Evolutionary conservation across 345 rosid species (phyloP).

Genomic region (Clausena lansium): DNA sequence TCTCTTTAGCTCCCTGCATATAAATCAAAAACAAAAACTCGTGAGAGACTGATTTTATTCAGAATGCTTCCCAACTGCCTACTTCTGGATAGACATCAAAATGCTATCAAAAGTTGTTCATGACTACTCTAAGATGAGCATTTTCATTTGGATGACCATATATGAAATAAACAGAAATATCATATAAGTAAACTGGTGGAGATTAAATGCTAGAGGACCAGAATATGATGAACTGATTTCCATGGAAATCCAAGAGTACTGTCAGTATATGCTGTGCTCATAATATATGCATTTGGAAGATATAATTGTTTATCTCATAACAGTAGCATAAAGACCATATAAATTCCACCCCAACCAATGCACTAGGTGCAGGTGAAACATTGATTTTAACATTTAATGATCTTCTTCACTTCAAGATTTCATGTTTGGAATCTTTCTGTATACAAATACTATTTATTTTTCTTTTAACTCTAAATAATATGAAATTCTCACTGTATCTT

Average conservation of each 20-base stretch:
- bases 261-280: background rate
- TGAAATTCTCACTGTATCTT: background rate
- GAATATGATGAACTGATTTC: background rate
- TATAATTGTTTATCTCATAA: background rate
- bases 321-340: background rate
- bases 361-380: background rate
- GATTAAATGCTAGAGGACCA: background rate
- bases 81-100: background rate
- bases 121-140: background rate
- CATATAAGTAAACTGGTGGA: background rate
- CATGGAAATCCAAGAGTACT: background rate
- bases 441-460: background rate
- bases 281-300: background rate
- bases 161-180: background rate
- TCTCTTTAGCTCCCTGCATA: slow-evolving; percentile 69
- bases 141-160: background rate
- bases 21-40: slow-evolving; percentile 10
- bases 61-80: slow-evolving; percentile 6
- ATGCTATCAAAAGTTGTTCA: background rate
- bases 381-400: background rate
- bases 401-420: background rate
- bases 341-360: background rate
- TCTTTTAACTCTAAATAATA: background rate
- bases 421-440: background rate
- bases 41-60: slow-evolving; percentile 3